Base-by-base conservation (phyloP, 305 asterid species). In the Fraxinus angustifolia region DNA sequence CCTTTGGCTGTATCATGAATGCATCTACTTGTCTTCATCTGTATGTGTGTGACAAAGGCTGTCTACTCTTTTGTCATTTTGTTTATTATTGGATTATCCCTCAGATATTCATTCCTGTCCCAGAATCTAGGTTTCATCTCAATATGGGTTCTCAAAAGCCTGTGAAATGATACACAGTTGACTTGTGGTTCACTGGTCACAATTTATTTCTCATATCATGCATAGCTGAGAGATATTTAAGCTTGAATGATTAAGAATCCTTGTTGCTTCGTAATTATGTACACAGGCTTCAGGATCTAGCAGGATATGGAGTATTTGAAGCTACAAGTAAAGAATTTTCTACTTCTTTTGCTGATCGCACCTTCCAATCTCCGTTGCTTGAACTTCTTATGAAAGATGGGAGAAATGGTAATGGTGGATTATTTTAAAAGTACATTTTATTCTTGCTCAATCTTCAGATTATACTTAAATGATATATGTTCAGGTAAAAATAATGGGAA, bases 271-370 rank as follows among this genome's bases (percentile, higher is more conserved):
- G 75, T 72, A 19, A 5, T 12, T 78, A 42, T 73, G 50, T 30
- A 26, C 84, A 67, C 91, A 96, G 99, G 93, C 99, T 96, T 85
- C 93, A 87, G 88, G 99, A 96, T 87, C 78, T 96, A 80, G 93
- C 98, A 78, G 99, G 99, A 79, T 96, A 96, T 82, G 99, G 98
- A 75, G 99, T 96, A 75, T 88, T 87, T 86, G 85, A 89, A 82
- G 97, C 99, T 30, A 86, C 92, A 60, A 85, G 88, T 50, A 87
- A 94, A 86, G 87, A 82, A 80, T 90, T 88, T 84, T 60, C 86
- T 50, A 67, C 84, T 12, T 87, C 98, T 38, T 96, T 96, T 90
- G 87, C 92, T 73, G 99, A 89, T 38, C 92, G 98, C 79, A 90
- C 91, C 76, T 94, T 93, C 74, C 42, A 26, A 79, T 82, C 93